Evolutionary conservation across 148 eudicot species (phyloP), one percentile per base, ranked within the genome.

Genomic region (Camellia granthamiana): DNA sequence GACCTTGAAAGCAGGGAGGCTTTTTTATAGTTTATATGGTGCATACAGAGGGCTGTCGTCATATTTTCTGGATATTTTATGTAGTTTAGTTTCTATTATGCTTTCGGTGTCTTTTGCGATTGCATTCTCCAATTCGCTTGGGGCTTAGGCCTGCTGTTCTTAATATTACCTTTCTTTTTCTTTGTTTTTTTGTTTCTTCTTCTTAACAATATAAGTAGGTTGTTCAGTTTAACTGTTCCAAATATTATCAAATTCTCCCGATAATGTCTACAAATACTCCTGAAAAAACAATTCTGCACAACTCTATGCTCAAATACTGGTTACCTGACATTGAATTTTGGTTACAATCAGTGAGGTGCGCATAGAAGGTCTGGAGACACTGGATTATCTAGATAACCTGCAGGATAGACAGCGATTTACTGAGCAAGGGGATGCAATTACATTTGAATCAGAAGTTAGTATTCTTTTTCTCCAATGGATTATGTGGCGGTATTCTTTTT

Each of bases 401-500:
- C 84, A 86, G 85, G 84, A 83, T 83, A 90, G 56, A 76, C 86
- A 88, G 83, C 84, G 95, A 56, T 91, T 88, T 86, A 94, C 98
- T 81, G 97, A 94, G 75, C 98, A 92, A 87, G 97, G 98, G 79
- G 95, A 94, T 88, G 98, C 97, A 30, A 90, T 92, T 72, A 91
- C 95, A 41, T 92, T 94, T 83, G 93, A 94, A 85, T 90, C 95
- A 72, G 97, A 94, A 85, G 98, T 94, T 81, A 87, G 90, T 78
- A 78, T 60, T 68, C 4, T 18, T 72, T 51, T 19, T 77, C 43
- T n/a, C n/a, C 5, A 11, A 77, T 63, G 14, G 13, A 8, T n/a
- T 47, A 42, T 12, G 14, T 38, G n/a, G 30, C 7, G 49, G 5
- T 42, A 71, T 49, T 14, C 9, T 83, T 64, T 23, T 64, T 73